Conservation (phyloP, 202 grass and related monocot species). For the Hordeum pubiflorum region DNA sequence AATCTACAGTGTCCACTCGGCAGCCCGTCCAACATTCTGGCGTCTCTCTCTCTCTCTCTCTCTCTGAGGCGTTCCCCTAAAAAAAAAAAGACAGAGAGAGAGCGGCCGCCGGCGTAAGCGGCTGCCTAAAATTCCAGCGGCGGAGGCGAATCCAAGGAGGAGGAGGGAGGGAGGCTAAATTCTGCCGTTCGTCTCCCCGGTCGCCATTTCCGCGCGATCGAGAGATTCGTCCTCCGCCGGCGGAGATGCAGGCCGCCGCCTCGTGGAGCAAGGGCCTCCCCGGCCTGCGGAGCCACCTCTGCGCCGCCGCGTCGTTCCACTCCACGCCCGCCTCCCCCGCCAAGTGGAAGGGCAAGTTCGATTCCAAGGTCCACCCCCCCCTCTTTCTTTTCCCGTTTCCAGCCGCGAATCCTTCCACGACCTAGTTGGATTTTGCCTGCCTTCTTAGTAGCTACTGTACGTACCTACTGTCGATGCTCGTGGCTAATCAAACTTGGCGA, state of each 20-base stretch:
- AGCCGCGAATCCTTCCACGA: neutral
- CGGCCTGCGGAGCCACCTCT: constrained; percentile 28
- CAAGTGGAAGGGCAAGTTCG: constrained; percentile 81
- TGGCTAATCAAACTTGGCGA: neutral
- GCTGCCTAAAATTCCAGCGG: neutral
- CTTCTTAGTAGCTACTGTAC: too few species aligned
- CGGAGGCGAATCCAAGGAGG: constrained; percentile 11
- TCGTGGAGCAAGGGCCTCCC: constrained; percentile 39
- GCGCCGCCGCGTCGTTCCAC: constrained; percentile 44
- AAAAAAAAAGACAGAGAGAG: too few species aligned
- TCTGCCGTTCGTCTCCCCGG: neutral
- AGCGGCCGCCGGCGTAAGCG: neutral
- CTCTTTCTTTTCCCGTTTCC: neutral
- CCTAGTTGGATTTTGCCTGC: too few species aligned
- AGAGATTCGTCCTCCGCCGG: neutral
- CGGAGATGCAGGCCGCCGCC: constrained; percentile 44
- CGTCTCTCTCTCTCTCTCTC: too few species aligned
- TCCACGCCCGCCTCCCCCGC: constrained; percentile 44
- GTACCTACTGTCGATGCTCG: too few species aligned
- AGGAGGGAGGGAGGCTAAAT: neutral
- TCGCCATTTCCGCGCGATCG: neutral
- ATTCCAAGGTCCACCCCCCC: constrained; percentile 49
- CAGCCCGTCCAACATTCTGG: too few species aligned
- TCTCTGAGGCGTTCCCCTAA: too few species aligned
- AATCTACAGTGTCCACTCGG: too few species aligned